These are phyloP conservation scores for Penicillium sp. DNA, from an alignment of 2,329 filamentous ascomycete genomes.

Conservation along the genomic window DNA sequence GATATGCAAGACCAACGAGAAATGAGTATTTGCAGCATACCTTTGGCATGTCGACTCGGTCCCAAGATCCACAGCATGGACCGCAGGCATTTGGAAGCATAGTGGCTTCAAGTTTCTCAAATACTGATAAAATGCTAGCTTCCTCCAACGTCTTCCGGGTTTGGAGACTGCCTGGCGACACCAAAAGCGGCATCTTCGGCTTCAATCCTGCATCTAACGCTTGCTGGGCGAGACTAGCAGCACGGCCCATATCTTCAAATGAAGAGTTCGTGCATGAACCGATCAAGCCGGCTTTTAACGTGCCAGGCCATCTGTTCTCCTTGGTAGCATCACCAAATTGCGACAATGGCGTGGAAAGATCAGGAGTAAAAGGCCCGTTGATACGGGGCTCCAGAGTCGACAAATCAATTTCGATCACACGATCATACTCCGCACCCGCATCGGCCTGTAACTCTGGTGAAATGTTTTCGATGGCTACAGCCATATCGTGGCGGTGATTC, in stretches of 20 bases:
- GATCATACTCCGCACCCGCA: conserved; percentile 86
- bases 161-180: conserved; percentile 94
- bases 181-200: conserved; percentile 85
- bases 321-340: conserved; percentile 92
- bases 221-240: conserved; percentile 83
- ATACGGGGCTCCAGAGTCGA: conserved; percentile 92
- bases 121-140: conserved; percentile 85
- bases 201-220: conserved; percentile 88
- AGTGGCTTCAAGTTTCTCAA: conserved; percentile 91
- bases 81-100: conserved; percentile 76
- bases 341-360: conserved; percentile 93
- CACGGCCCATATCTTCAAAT: conserved; percentile 86
- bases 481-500: conserved; percentile 85
- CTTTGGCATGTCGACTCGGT: conserved; percentile 90
- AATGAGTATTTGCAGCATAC: conserved; percentile 36
- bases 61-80: conserved; percentile 70
- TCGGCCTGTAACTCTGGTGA: conserved; percentile 81
- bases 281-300: conserved; percentile 92
- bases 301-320: conserved; percentile 90
- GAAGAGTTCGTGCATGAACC: conserved; percentile 95
- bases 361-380: conserved; percentile 96
- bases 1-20: too few relatives aligned
- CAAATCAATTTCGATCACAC: conserved; percentile 92
- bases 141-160: conserved; percentile 86
- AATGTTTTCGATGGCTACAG: conserved; percentile 80